phyloP scores from a whole-genome alignment of 352 stramenopile species.

The Pythium rishiriense region DNA sequence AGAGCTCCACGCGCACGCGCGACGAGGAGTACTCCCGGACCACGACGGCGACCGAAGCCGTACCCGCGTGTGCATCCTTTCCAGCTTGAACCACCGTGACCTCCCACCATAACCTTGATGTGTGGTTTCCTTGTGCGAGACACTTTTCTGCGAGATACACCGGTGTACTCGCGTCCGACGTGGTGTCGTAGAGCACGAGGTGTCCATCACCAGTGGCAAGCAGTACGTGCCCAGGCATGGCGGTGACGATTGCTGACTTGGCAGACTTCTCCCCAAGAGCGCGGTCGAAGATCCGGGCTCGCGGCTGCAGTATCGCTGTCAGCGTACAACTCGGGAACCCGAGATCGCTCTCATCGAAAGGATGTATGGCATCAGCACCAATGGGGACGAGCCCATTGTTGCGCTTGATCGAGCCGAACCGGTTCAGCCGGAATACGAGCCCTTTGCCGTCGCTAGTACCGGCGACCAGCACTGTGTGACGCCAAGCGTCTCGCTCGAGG shows the following conservation, averaged over 20 bases:
- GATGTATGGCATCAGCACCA: constrained; percentile 12
- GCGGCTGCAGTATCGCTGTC: constrained; percentile 16
- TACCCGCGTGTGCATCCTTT: constrained; percentile 22
- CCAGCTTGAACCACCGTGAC: constrained; percentile 7
- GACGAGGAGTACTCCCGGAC: background rate
- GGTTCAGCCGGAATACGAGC: constrained; percentile 35
- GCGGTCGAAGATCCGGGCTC: constrained; percentile 6
- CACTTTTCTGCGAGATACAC: constrained; percentile 29
- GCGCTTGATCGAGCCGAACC: constrained; percentile 26
- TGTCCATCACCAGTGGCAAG: constrained; percentile 17
- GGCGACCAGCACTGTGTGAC: constrained; percentile 29
- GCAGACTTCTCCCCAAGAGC: background rate
- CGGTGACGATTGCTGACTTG: constrained; percentile 16
- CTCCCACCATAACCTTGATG: background rate
- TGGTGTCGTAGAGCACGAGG: constrained; percentile 34
- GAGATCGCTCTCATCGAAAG: constrained; percentile 9
- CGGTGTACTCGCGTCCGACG: constrained; percentile 7
- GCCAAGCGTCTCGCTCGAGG: constrained; percentile 35
- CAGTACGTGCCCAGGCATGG: constrained; percentile 33
- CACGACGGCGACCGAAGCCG: background rate
- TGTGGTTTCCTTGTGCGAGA: background rate
- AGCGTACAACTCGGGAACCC: constrained; percentile 18
- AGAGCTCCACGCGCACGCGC: constrained; percentile 29
- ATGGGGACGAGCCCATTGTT: constrained; percentile 17
- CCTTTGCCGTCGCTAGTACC: constrained; percentile 31